Conservation (phyloP, 108 stramenopile species). For the Cylindrotheca closterium region DNA sequence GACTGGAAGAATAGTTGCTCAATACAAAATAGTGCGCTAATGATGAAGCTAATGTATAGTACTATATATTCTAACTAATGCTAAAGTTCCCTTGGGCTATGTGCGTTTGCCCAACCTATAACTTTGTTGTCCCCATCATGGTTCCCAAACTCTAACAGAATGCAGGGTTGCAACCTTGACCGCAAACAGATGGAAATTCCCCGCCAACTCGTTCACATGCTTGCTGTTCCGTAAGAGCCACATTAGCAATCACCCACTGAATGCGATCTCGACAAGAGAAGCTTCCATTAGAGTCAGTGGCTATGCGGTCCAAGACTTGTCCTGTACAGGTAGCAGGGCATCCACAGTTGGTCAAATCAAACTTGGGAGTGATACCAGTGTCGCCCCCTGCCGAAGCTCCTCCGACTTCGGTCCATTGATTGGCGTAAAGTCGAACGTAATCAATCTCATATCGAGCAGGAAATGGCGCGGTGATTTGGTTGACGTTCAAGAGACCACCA, state of each 20-base stretch:
- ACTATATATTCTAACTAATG: no score
- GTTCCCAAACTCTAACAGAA: neutral
- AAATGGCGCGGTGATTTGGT: slow-evolving; percentile 15
- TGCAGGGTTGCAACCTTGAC: neutral
- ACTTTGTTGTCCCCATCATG: no score
- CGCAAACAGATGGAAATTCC: slow-evolving; percentile 13
- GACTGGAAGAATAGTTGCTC: slow-evolving; percentile 47
- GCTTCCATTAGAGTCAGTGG: neutral
- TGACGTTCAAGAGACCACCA: neutral
- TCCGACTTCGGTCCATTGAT: slow-evolving; percentile 11
- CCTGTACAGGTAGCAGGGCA: neutral
- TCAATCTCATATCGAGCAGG: slow-evolving; percentile 28
- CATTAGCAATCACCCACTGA: slow-evolving; percentile 7
- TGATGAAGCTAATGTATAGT: no score
- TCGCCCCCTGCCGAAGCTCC: neutral
- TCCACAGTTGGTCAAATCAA: neutral
- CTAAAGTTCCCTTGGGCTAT: no score
- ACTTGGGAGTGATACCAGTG: neutral
- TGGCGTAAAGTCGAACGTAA: slow-evolving; percentile 39
- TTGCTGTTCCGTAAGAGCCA: slow-evolving; percentile 4
- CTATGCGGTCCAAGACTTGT: neutral
- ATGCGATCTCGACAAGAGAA: slow-evolving; percentile 6
- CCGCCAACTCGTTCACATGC: neutral
- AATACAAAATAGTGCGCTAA: no score
- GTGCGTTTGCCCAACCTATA: no score